Evolutionary conservation across 2,329 filamentous ascomycete species (phyloP).

Genomic region (Ophidiomyces ophidiicola): DNA sequence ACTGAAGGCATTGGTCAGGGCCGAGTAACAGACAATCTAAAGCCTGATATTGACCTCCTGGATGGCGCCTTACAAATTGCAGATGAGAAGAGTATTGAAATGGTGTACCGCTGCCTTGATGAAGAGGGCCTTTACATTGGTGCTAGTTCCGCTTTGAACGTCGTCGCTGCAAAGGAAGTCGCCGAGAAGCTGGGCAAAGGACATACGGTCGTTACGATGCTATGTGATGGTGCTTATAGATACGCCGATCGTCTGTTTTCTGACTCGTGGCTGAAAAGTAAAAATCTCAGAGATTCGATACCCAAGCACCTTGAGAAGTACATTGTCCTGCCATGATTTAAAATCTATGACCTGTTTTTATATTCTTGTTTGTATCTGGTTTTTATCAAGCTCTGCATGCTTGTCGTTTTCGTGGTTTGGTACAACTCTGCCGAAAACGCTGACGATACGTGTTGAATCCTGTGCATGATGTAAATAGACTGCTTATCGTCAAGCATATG

Average conservation of each 20-base stretch:
- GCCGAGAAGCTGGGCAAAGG: constrained; percentile 81
- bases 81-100: constrained; percentile 91
- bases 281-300: constrained; percentile 69
- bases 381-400: too few species aligned
- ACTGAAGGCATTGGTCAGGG: constrained; percentile 97
- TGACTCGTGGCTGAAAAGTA: constrained; percentile 74
- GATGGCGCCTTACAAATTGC: constrained; percentile 75
- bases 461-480: too few species aligned
- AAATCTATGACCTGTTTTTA: background rate
- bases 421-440: too few species aligned
- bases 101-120: constrained; percentile 93
- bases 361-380: background rate
- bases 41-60: constrained; percentile 68
- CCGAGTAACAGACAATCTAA: constrained; percentile 86
- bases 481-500: too few species aligned
- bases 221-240: constrained; percentile 93
- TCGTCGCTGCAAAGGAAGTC: constrained; percentile 87
- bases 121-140: constrained; percentile 93
- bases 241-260: constrained; percentile 93
- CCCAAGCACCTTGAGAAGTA: constrained; percentile 83
- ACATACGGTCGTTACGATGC: constrained; percentile 80
- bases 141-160: constrained; percentile 85
- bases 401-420: too few species aligned
- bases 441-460: too few species aligned
- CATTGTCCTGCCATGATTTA: constrained; percentile 64